These are phyloP conservation scores for Chenopodium formosanum DNA, from an alignment of 148 eudicot genomes.

Conservation along the genomic window DNA sequence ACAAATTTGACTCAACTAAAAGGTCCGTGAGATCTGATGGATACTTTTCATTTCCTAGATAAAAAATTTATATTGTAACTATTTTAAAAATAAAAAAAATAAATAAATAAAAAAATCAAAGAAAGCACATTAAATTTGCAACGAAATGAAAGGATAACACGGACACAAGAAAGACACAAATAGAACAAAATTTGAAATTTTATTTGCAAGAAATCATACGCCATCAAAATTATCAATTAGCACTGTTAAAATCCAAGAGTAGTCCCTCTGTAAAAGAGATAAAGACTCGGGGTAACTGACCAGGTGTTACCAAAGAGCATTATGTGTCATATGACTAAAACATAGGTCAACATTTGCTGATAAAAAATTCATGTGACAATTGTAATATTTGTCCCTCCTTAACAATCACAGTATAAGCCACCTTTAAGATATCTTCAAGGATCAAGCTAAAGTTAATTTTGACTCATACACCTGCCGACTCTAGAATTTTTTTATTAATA, in stretches of 20 bases:
- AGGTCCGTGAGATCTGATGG: slow-evolving; percentile 66
- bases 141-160: background rate
- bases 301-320: background rate
- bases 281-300: background rate
- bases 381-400: background rate
- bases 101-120: too few relatives aligned
- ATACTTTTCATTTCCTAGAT: slow-evolving; percentile 56
- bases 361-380: background rate
- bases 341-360: background rate
- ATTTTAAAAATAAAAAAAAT: background rate
- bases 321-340: background rate
- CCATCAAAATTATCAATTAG: background rate
- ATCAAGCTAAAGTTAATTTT: background rate
- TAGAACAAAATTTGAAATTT: too few relatives aligned
- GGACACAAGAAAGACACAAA: background rate
- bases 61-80: background rate
- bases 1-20: slow-evolving; percentile 67
- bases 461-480: background rate
- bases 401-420: background rate
- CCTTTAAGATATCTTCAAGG: background rate
- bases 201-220: background rate
- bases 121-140: background rate
- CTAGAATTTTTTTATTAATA: background rate
- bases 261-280: background rate
- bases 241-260: background rate